Base-by-base conservation (phyloP, 805 yeast species). In the Maudiozyma saulgeensis region DNA sequence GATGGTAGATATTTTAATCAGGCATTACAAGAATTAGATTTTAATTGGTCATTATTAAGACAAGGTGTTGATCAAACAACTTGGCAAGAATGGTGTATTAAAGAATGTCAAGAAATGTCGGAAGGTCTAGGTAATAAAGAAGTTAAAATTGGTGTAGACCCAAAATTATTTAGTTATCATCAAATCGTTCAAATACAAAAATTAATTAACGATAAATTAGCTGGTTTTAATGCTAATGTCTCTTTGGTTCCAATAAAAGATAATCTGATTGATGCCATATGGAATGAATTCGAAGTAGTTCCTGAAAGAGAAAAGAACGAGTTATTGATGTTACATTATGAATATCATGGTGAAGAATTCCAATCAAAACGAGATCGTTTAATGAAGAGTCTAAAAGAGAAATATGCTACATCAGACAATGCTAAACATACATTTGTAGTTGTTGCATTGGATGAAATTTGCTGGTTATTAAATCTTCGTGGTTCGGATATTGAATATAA, bases 1-100 rank as follows among this genome's bases (percentile, higher is more conserved):
- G 99, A 93, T 67, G 98, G 98, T 1, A 75, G 99, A 55, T 93
- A 93, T 69, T 93, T 88, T 66, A 72, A 87, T 51, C 99, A 93
- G 68, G 98, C 98, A 1, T 79, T 77, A 21, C 79, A 82, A 50
- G 93, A 93, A 68, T 71, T 93, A 49, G 95, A 87, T 63, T 60
- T 67, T 38, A 80, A 81, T 60, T 93, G 98, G 98, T 67, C 69
- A 1, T 68, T 93, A 43, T 73, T 93, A 51, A 89, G 84, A 61
- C 95, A 84, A 63, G 96, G 96, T 4, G 74, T 77, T n/a, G 85
- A 82, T 32, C 77, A 77, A 38, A 79, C 82, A 13, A 72, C 84
- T 6, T 91, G 98, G 98, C 80, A 80, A 53, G 81, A 82, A 48
- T 93, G 88, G 84, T 77, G 82, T 43, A 70, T 81, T 26, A 75